phyloP scores from a whole-genome alignment of 208 protist species.

The Zelonia costaricensis region DNA sequence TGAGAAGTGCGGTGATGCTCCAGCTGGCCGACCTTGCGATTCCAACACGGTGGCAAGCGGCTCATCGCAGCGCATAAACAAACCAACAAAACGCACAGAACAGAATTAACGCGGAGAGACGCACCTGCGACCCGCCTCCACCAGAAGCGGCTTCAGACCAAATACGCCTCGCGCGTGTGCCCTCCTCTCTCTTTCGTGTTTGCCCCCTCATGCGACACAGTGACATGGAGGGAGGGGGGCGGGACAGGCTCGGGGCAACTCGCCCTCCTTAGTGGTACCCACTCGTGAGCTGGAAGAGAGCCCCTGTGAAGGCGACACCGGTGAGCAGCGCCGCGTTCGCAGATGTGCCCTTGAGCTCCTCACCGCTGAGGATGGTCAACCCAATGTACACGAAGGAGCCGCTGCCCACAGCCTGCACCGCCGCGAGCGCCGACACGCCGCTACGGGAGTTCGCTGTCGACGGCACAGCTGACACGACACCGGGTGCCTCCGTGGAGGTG shows the following conservation, averaged over 20 bases:
- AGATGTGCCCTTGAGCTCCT: slow-evolving; percentile 43
- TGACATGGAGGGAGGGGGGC: not conserved
- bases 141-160: no score
- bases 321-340: slow-evolving; percentile 33
- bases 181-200: no score
- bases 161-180: no score
- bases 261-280: slow-evolving; percentile 1
- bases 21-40: no score
- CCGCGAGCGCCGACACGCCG: slow-evolving; percentile 20
- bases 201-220: not conserved
- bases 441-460: not conserved
- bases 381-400: slow-evolving; percentile 76
- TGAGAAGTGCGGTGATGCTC: no score
- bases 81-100: no score
- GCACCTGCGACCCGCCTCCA: no score
- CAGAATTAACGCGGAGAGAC: no score
- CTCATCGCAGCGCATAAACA: no score
- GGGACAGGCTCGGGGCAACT: no score
- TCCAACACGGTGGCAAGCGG: no score
- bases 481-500: not conserved
- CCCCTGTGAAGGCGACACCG: slow-evolving; percentile 37
- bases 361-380: slow-evolving; percentile 39
- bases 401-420: slow-evolving; percentile 52
- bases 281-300: slow-evolving; percentile 27
- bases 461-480: not conserved